These are phyloP conservation scores for Sarocladium strictum DNA, from an alignment of 2,329 filamentous ascomycete species.

Conservation along the genomic window DNA sequence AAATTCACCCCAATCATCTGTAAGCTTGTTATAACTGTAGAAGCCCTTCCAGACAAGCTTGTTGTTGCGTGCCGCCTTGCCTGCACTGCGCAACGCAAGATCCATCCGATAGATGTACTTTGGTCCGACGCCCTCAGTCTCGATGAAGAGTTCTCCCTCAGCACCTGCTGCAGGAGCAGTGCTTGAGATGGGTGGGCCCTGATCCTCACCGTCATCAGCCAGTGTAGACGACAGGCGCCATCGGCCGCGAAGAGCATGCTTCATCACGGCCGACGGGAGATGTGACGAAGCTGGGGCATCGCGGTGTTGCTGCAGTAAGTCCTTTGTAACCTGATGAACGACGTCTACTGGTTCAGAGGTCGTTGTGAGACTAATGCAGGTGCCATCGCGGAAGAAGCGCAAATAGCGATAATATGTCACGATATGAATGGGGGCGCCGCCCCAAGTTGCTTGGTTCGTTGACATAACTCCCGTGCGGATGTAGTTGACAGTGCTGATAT, in stretches of 20 bases:
- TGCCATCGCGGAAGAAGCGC: constrained; percentile 88
- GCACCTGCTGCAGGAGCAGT: constrained; percentile 9
- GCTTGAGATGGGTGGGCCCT: constrained; percentile 9
- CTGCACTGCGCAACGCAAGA: constrained; percentile 60
- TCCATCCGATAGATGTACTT: constrained; percentile 92
- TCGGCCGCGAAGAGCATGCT: constrained; percentile 55
- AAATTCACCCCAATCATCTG: constrained; percentile 88
- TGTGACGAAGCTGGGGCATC: constrained; percentile 17
- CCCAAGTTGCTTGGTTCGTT: constrained; percentile 67
- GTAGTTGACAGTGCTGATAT: constrained; percentile 97
- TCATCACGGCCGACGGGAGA: constrained; percentile 52
- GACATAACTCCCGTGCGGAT: constrained; percentile 72
- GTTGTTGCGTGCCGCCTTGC: constrained; percentile 66
- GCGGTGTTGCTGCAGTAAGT: constrained; percentile 52
- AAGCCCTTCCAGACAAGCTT: constrained; percentile 86
- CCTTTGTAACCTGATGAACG: constrained; percentile 73
- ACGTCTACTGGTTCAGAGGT: constrained; percentile 81
- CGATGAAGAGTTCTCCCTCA: constrained; percentile 69
- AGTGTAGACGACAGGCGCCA: constrained; percentile 41
- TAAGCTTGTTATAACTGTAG: constrained; percentile 84
- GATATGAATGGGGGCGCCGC: constrained; percentile 72
- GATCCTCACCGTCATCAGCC: constrained; percentile 23
- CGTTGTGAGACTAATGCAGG: constrained; percentile 72
- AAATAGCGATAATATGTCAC: constrained; percentile 98
- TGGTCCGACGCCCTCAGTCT: constrained; percentile 73